These are phyloP conservation scores for Parastagonospora nodorum DNA, from an alignment of 2,329 filamentous ascomycete species.

Conservation along the genomic window DNA sequence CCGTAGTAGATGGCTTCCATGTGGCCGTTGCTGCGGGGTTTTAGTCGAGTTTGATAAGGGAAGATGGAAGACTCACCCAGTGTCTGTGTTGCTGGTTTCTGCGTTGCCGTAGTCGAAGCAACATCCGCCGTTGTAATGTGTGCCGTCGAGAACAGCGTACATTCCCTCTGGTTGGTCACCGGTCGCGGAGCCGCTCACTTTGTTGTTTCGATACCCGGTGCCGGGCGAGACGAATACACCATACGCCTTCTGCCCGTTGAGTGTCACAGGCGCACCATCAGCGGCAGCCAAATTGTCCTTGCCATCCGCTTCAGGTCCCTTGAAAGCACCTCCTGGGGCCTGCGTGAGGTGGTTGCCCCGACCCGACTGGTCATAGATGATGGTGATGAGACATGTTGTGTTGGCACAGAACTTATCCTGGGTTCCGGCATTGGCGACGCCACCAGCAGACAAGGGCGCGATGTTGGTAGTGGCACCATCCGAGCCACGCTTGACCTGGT, in stretches of 20 bases:
- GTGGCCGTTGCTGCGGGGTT: conserved; percentile 57
- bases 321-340: conserved; percentile 63
- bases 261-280: conserved; percentile 63
- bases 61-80: conserved; percentile 37
- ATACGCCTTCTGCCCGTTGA: conserved; percentile 67
- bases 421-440: conserved; percentile 64
- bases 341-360: conserved; percentile 66
- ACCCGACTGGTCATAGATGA: conserved; percentile 71
- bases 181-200: conserved; percentile 57
- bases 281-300: conserved; percentile 66
- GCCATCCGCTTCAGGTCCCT: conserved; percentile 61
- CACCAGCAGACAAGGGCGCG: conserved; percentile 60
- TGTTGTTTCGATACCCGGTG: conserved; percentile 67
- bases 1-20: conserved; percentile 75
- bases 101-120: conserved; percentile 56
- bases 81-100: conserved; percentile 48
- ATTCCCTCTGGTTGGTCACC: conserved; percentile 64
- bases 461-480: conserved; percentile 57
- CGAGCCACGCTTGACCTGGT: conserved; percentile 64
- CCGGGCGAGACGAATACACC: conserved; percentile 67
- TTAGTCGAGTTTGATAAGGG: too few relatives aligned
- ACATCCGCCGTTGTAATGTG: conserved; percentile 63
- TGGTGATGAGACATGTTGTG: conserved; percentile 67
- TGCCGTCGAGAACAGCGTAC: conserved; percentile 65
- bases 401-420: conserved; percentile 66